Evolutionary conservation across 352 stramenopile genomes (phyloP), one percentile per base, ranked within the genome.

Genomic region (Pythium folliculosum): DNA sequence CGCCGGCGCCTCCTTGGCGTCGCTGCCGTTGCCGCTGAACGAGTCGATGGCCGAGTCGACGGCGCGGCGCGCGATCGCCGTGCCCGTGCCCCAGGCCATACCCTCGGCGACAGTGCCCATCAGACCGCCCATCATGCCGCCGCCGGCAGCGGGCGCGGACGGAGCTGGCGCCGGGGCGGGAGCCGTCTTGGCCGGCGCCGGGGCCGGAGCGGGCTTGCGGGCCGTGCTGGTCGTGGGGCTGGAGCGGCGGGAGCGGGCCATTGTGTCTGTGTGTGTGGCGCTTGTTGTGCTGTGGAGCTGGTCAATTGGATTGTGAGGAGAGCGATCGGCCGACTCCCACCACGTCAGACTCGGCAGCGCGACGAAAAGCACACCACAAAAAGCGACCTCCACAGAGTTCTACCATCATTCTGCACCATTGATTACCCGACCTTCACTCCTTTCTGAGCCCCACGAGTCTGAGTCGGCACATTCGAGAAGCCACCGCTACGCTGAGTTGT

Each of bases 51-150:
- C 85, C 35, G 86, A 76, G 71, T 87, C 76, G 45, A 94, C 88
- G 14, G 81, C 94, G 58, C 88, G 89, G 58, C 98, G 96, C 27
- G 96, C 97, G 70, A 99, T 97, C 40, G 96, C 93, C 27, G 86
- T 98, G 72, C 96, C 97, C 16, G 94, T 98, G 70, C 97, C 97
- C 74, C 98, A 99, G 7, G 96, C 96, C 84, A 99, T 98, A 61
- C 97, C 96, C 69, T 99, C 92, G 0, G 89, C 94, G 71, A 99
- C 97, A 19, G 95, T 98, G 62, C 90, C 94, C 53, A 96, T 80
- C 60, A 99, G 92, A 17, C 95, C 95, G 23, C 88, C 83, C 55
- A 98, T 90, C 81, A 98, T 97, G 30, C 80, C 84, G 17, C 82
- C 81, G n/a, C 69, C 60, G 25, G 57, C 43, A 60, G 32, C 16